Percentiles rank a stretch among this genome's conserved stretches.
Evolutionary conservation across 257 asterid genomes (phyloP).

Genomic region (Solanum lycopersicoides): DNA sequence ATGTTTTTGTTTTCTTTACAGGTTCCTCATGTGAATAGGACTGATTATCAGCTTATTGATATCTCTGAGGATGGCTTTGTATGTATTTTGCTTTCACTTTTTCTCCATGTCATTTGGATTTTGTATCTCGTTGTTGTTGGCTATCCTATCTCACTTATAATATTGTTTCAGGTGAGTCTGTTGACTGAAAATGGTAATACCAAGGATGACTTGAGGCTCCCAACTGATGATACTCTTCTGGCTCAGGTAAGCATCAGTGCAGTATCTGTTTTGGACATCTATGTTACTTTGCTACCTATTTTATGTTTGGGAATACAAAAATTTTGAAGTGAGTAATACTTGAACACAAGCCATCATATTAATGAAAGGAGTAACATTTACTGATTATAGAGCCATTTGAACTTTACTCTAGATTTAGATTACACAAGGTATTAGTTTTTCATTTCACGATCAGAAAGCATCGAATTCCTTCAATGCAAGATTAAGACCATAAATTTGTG

Average conservation of each 20-base stretch:
- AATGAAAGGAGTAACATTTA: background rate
- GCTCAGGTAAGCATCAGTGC: constrained; percentile 8
- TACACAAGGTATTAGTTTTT: background rate
- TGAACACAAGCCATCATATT: background rate
- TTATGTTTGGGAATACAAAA: background rate
- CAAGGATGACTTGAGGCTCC: constrained; percentile 36
- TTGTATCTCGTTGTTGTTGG: background rate
- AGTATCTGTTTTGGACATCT: background rate
- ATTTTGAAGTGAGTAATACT: background rate
- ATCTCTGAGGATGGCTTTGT: constrained; percentile 36
- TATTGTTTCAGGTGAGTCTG: constrained; percentile 16
- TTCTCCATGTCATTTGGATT: background rate
- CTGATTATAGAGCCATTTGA: background rate
- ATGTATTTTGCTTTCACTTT: background rate
- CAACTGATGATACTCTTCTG: constrained; percentile 28
- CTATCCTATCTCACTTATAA: background rate
- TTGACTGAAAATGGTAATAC: constrained; percentile 33
- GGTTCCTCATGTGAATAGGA: constrained; percentile 41
- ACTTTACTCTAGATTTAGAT: background rate
- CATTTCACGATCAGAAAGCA: background rate
- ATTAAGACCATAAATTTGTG: background rate
- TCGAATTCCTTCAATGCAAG: background rate
- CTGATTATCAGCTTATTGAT: constrained; percentile 30
- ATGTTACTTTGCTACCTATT: background rate
- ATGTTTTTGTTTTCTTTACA: background rate